Base-by-base conservation (phyloP, 225 moss, liverwort and hornwort genomes). In the Pseudisothecium myosuroides region DNA sequence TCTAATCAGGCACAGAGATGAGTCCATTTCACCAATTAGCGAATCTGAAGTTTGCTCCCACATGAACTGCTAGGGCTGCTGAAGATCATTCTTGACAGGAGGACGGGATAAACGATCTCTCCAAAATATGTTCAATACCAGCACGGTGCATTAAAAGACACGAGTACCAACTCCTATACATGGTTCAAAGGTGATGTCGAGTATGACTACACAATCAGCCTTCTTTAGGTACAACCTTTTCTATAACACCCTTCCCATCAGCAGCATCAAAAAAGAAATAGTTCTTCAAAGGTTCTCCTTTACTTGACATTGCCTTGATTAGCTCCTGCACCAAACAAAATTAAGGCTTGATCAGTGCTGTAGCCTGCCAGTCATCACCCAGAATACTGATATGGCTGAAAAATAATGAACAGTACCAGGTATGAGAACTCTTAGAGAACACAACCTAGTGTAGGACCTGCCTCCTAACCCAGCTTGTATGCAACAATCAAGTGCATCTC, bases 201-300 rank as follows among this genome's bases (percentile, higher is more conserved):
- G 74, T 74, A 49, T 29, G 66, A 79, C 32, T 45, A 39, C 29
- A 54, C 31, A 37, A 43, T 91, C 55, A 83, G 68, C 63, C 91
- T 86, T 81, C 89, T 74, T 88, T 83, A 11, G 95, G 93, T 85
- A 88, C 81, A 64, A 96, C 93, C 62, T 91, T 95, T 86, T 99
- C 99, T 85, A 97, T 95, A 45, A 97, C 62, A 67, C 99, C 99
- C 94, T 97, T 99, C 78, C 99, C 99, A 85, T 97, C 97, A n/a
- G 83, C 65, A 62, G 95, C 93, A 90, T 97, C 95, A 56, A 96
- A 99, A 88, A 99, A 97, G 91, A 99, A 99, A 86, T 85, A 94
- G 80, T 99, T 99, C 85, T 91, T 95, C 67, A 99, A 80, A 32
- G 99, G 99, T 87, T 99, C 99, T 87, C 99, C 99, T 92, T 96